These are phyloP conservation scores for Stemphylium vesicarium DNA, from an alignment of 2,329 filamentous ascomycete genomes.

Conservation along the genomic window DNA sequence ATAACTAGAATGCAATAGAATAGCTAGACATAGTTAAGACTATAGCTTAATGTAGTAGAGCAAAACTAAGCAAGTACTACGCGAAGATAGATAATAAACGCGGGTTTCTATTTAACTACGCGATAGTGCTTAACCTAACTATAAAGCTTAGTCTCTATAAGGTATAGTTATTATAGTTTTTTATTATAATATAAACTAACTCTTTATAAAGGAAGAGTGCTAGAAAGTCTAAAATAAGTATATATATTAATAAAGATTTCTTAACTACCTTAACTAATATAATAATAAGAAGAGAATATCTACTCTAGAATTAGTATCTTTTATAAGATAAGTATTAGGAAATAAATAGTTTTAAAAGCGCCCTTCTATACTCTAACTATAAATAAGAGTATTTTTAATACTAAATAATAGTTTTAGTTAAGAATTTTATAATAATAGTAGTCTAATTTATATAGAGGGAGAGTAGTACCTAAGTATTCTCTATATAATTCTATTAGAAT, in stretches of 20 bases:
- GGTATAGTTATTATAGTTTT: too few relatives aligned
- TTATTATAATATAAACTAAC: conserved; percentile 10
- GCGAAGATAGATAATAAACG: neutral
- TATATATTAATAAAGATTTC: conserved; percentile 3
- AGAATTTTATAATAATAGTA: neutral
- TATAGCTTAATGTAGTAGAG: neutral
- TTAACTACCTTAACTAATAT: conserved; percentile 8
- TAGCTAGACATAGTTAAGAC: neutral
- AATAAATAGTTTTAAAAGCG: too few relatives aligned
- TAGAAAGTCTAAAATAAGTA: neutral
- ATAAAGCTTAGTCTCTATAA: conserved; percentile 8
- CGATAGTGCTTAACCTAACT: neutral
- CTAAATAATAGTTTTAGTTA: too few relatives aligned
- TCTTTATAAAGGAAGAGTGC: neutral
- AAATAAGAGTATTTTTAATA: too few relatives aligned
- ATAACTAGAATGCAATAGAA: neutral
- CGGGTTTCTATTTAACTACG: neutral
- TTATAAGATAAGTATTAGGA: too few relatives aligned
- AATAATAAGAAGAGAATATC: neutral
- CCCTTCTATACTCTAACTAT: too few relatives aligned
- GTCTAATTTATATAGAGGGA: neutral
- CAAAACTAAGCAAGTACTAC: neutral
- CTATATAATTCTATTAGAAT: neutral
- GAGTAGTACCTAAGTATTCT: neutral
- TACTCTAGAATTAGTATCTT: neutral